Percentiles rank a stretch among this genome's conserved stretches.
These are phyloP conservation scores for Kodamaea ohmeri DNA, from an alignment of 1,139 yeast genomes.

Conservation along the genomic window DNA sequence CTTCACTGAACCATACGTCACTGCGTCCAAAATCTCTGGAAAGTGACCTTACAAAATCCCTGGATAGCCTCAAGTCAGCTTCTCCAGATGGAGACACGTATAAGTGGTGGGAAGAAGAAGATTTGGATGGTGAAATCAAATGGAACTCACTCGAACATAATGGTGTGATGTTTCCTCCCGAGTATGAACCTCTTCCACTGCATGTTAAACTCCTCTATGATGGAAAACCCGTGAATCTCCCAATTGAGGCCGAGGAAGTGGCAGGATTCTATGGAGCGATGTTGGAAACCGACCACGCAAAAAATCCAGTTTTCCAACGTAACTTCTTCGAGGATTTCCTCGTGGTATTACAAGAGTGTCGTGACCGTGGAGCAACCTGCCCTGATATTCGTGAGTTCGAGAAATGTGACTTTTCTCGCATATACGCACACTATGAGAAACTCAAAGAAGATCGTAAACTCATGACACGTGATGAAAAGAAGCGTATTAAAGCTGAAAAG, in stretches of 20 bases:
- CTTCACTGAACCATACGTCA: too few species aligned
- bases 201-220: slow-evolving; percentile 74
- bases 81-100: slow-evolving; percentile 38
- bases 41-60: too few species aligned
- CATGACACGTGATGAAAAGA: slow-evolving; percentile 69
- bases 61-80: too few species aligned
- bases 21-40: too few species aligned
- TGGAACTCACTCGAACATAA: slow-evolving; percentile 86
- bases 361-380: slow-evolving; percentile 52
- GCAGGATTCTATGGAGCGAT: slow-evolving; percentile 94
- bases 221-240: slow-evolving; percentile 69
- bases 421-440: slow-evolving; percentile 68
- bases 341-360: slow-evolving; percentile 57
- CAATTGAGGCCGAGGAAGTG: slow-evolving; percentile 88
- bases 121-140: slow-evolving; percentile 67
- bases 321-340: slow-evolving; percentile 83
- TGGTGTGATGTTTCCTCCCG: slow-evolving; percentile 93
- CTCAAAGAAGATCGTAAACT: slow-evolving; percentile 71
- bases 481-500: slow-evolving; percentile 63
- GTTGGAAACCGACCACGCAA: slow-evolving; percentile 84
- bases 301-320: slow-evolving; percentile 79
- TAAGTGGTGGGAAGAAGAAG: slow-evolving; percentile 86
- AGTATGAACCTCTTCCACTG: slow-evolving; percentile 82
- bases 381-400: slow-evolving; percentile 57
- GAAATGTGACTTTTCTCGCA: slow-evolving; percentile 76